phyloP scores from a whole-genome alignment of 352 stramenopile genomes.

The Pythium chondricola region DNA sequence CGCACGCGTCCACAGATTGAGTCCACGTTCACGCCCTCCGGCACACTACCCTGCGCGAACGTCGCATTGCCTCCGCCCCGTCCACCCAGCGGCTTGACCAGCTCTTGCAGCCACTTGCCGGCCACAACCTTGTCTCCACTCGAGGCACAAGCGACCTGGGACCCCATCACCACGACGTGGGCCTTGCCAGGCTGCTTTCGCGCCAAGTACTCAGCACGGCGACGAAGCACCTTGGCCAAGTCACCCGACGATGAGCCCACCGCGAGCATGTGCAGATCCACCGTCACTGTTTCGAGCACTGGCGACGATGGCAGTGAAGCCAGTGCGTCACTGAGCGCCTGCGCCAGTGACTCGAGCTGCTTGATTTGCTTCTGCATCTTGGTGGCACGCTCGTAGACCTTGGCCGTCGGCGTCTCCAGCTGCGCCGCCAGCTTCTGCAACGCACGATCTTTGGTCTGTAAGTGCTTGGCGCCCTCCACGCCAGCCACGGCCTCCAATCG shows the following conservation, averaged over 20 bases:
- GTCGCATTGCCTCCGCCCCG: slow-evolving; percentile 49
- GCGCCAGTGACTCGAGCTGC: slow-evolving; percentile 40
- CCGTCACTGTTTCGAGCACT: slow-evolving; percentile 7
- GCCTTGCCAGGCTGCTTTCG: slow-evolving; percentile 23
- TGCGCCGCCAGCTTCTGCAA: slow-evolving; percentile 41
- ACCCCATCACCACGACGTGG: slow-evolving; percentile 44
- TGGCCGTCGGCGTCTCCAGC: slow-evolving; percentile 54
- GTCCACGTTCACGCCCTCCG: background rate
- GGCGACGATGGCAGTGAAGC: slow-evolving; percentile 34
- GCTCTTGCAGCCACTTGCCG: slow-evolving; percentile 46
- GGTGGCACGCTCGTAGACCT: slow-evolving; percentile 51
- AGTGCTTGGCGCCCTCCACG: slow-evolving; percentile 36
- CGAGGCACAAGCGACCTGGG: slow-evolving; percentile 44
- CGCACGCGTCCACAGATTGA: too few species aligned
- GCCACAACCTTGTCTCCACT: slow-evolving; percentile 32
- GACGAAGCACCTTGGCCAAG: slow-evolving; percentile 49
- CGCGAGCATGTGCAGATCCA: slow-evolving; percentile 32
- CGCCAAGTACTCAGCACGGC: slow-evolving; percentile 51
- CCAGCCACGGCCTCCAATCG: slow-evolving; percentile 63
- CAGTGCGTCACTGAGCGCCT: slow-evolving; percentile 47
- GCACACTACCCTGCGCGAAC: slow-evolving; percentile 58
- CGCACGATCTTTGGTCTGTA: slow-evolving; percentile 53
- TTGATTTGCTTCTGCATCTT: slow-evolving; percentile 75
- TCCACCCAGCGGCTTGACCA: slow-evolving; percentile 46
- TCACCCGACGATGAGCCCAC: slow-evolving; percentile 16